Percentiles rank a stretch among this genome's conserved stretches.
phyloP scores from a whole-genome alignment of 176 grass and related monocot genomes.

The Oryza officinalis region DNA sequence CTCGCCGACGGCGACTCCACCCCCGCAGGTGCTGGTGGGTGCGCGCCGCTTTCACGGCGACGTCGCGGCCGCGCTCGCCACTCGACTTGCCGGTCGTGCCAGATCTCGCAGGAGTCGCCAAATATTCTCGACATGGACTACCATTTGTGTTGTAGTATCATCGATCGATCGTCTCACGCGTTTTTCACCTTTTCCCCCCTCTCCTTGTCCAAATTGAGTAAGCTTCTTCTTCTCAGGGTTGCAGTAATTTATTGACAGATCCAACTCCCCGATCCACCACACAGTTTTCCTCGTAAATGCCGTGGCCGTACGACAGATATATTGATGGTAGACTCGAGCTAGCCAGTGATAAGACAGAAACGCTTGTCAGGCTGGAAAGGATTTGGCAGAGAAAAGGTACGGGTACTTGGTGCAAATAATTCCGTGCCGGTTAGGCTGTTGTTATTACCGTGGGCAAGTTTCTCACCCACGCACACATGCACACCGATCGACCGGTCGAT shows the following conservation, averaged over 20 bases:
- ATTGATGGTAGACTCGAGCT: neutral
- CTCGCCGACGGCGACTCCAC: conserved; percentile 11
- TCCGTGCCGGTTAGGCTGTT: neutral
- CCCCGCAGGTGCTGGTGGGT: conserved; percentile 15
- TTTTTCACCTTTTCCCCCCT: neutral
- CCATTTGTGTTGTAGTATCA: neutral
- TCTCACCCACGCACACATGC: neutral
- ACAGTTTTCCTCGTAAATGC: neutral
- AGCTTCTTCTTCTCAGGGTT: neutral
- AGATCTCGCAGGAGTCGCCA: conserved; percentile 45
- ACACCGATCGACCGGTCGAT: neutral
- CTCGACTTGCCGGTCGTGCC: neutral
- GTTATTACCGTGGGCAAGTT: neutral
- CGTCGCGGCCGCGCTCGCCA: conserved; percentile 21
- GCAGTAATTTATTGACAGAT: neutral
- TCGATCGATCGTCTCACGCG: neutral
- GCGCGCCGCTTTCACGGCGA: conserved; percentile 37
- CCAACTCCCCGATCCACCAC: neutral
- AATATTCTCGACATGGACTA: conserved; percentile 49
- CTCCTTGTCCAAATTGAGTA: neutral
- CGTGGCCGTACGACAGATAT: neutral
- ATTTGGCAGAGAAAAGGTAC: conserved; percentile 1
- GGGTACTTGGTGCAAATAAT: conserved; percentile 13
- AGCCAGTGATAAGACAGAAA: neutral
- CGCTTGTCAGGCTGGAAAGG: neutral